Percentiles rank a stretch among this genome's conserved stretches.
Conservation (phyloP, 2,329 filamentous ascomycete genomes). For the Tolypocladium tropicale region DNA sequence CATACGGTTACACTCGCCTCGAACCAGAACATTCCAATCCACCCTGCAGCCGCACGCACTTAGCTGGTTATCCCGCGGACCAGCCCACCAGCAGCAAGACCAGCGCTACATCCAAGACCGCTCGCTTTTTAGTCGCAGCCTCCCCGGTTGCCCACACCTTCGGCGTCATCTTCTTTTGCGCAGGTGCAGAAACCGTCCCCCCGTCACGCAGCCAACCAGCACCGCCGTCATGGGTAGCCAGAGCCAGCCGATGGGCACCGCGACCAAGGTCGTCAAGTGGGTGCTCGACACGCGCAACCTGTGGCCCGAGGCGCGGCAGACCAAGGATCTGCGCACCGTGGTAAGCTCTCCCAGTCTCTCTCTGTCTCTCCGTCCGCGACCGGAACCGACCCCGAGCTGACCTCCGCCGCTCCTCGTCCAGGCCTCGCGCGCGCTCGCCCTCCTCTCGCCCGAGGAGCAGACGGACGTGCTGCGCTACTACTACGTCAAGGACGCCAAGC, state of each 20-base stretch:
- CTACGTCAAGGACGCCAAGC: slow-evolving; percentile 62
- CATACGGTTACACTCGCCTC: background rate
- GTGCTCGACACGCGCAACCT: slow-evolving; percentile 49
- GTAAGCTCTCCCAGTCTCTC: slow-evolving; percentile 24
- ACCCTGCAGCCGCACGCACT: background rate
- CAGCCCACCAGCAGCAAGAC: background rate
- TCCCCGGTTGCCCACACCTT: background rate
- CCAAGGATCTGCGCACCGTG: slow-evolving; percentile 33
- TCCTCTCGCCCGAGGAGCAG: slow-evolving; percentile 46
- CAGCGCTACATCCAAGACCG: background rate
- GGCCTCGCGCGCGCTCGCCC: slow-evolving; percentile 42
- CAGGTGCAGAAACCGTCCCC: background rate
- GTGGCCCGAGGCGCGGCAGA: slow-evolving; percentile 42
- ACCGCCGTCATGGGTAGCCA: background rate
- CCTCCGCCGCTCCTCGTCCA: slow-evolving; percentile 19
- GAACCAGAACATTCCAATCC: background rate
- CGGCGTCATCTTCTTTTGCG: background rate
- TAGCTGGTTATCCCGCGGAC: background rate
- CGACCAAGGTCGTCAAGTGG: slow-evolving; percentile 44
- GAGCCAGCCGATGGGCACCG: slow-evolving; percentile 1
- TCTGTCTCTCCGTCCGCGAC: no score
- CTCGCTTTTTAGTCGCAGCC: background rate
- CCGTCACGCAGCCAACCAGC: background rate
- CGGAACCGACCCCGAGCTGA: background rate
- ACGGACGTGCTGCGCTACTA: slow-evolving; percentile 49